Evolutionary conservation across 495 filamentous ascomycete genomes (phyloP), one percentile per base, ranked within the genome.

Genomic region (Aspergillus sclerotiicarbonarius): DNA sequence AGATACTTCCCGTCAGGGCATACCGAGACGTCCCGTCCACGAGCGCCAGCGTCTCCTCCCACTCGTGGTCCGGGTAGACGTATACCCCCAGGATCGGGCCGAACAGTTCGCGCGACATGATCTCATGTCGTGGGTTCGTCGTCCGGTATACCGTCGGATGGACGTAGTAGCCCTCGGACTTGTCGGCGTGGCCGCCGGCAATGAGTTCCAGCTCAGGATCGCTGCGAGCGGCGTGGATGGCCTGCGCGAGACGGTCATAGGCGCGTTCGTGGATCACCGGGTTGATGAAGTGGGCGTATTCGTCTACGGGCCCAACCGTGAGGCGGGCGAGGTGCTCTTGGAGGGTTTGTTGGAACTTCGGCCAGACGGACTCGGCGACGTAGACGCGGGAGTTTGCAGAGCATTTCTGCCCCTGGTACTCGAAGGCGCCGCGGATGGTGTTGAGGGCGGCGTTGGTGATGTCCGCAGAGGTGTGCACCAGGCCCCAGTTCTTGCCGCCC

Each of bases 361-460:
- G 79, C 80, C 85, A 87, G 13, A 85, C 63, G 3, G 85, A 88
- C 61, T 81, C 72, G 4, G 90, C 81, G 6, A 94, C 79, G 67
- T 94, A 94, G 12, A 84, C 66, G 16, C 90, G 84, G 43, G 89
- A 92, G 20, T 86, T 88, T 54, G 90, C 90, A 63, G 85, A 89
- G 75, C 90, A 94, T 69, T 94, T 95, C 65, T 95, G 90, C 8
- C 90, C 90, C 67, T 91, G 88, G 66, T 89, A 95, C 74, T 95
- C 90, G 64, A 93, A 95, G 9, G 90, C 87, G 44, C 87, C 90
- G 41, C 90, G 85, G 21, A 95, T 82, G 13, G 90, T 93, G 56
- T 92, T 85, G 12, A 88, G 69, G 8, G 82, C 87, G 20, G 90
- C 90, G 61, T 90, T 92, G 16, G 79, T 75, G 25, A 91, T 59